phyloP scores from a whole-genome alignment of 83 land plant species.

The Isoetes engelmannii region DNA sequence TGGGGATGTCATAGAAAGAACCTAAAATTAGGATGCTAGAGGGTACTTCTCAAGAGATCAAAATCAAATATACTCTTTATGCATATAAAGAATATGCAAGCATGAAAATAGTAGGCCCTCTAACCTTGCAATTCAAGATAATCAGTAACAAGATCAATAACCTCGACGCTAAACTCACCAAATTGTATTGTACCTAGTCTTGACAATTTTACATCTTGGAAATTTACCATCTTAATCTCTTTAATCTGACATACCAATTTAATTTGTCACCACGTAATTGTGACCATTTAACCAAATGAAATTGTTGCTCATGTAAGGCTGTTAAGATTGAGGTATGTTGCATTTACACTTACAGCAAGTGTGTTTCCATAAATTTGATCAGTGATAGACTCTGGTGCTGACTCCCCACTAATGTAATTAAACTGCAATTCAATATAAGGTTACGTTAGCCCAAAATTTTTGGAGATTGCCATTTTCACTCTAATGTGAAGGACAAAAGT shows the following conservation, averaged over 20 bases:
- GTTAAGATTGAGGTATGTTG: too few relatives aligned
- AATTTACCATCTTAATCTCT: slow-evolving; percentile 70
- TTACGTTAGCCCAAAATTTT: neutral
- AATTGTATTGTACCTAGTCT: slow-evolving; percentile 43
- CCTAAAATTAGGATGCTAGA: slow-evolving; percentile 76
- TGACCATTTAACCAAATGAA: too few relatives aligned
- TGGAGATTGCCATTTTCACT: neutral
- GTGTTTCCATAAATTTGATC: slow-evolving; percentile 93
- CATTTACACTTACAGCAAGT: slow-evolving; percentile 47
- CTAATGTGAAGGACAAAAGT: neutral
- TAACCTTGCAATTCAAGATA: slow-evolving; percentile 76
- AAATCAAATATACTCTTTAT: slow-evolving; percentile 86
- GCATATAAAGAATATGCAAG: too few relatives aligned
- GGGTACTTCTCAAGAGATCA: slow-evolving; percentile 48
- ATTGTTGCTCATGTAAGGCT: too few relatives aligned
- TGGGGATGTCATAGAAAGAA: slow-evolving; percentile 12
- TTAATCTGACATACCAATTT: slow-evolving; percentile 43
- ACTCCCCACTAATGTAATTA: slow-evolving; percentile 89
- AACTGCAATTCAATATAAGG: slow-evolving; percentile 41
- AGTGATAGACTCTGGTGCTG: slow-evolving; percentile 93
- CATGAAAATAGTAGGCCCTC: neutral
- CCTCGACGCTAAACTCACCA: slow-evolving; percentile 80
- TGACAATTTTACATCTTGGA: slow-evolving; percentile 83
- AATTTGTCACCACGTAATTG: too few relatives aligned
- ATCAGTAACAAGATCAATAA: slow-evolving; percentile 84